These are phyloP conservation scores for Leccinum obscurum DNA, from an alignment of 768 basidiomycete species.

Conservation along the genomic window DNA sequence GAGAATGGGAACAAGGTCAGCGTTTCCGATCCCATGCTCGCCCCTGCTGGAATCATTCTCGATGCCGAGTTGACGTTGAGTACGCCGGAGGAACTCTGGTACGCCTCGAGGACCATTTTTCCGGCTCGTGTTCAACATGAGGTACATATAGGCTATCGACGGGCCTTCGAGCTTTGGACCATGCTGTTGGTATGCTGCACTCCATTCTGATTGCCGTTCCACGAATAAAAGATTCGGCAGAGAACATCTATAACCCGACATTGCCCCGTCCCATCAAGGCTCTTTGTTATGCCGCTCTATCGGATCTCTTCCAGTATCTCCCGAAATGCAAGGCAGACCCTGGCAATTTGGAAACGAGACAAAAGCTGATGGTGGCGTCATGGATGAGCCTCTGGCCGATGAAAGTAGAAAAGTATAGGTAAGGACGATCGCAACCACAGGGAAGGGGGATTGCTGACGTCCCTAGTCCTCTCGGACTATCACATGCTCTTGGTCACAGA, in stretches of 20 bases:
- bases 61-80: constrained; percentile 72
- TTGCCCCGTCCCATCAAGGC: constrained; percentile 60
- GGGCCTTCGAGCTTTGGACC: constrained; percentile 77
- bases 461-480: constrained; percentile 64
- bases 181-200: constrained; percentile 62
- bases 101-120: constrained; percentile 11
- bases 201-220: background rate
- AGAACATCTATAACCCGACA: constrained; percentile 62
- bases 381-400: constrained; percentile 83
- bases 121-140: constrained; percentile 14
- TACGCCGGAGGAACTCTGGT: constrained; percentile 80
- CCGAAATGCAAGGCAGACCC: constrained; percentile 64
- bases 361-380: constrained; percentile 69
- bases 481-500: constrained; percentile 73
- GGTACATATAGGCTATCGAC: constrained; percentile 62
- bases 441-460: background rate
- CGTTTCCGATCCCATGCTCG: constrained; percentile 55
- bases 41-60: constrained; percentile 72
- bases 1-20: constrained; percentile 64
- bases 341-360: constrained; percentile 54
- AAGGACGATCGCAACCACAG: constrained; percentile 7
- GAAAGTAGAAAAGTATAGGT: constrained; percentile 58
- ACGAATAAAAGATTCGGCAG: constrained; percentile 3
- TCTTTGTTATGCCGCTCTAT: constrained; percentile 64
- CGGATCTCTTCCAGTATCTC: constrained; percentile 74